Base-by-base conservation (phyloP, 768 basidiomycete species). In the Mycena floridula region DNA sequence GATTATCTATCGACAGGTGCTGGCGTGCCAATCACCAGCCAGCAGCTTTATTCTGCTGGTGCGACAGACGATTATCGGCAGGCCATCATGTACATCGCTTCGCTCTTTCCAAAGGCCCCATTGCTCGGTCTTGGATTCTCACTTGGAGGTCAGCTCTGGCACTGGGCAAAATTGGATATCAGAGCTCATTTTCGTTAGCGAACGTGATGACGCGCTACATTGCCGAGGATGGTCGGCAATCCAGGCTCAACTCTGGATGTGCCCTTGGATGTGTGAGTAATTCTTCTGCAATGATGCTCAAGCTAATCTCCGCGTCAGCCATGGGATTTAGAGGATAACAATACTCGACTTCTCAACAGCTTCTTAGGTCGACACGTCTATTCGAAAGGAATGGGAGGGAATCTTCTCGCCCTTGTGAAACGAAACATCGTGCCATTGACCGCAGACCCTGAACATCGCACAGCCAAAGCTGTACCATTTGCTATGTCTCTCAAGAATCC, bases 121-220 rank as follows among this genome's bases (percentile, higher is more conserved):
- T 66, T 97, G 28, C 64, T 95, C n/a, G 95, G 89, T 9, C 64
- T 95, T 7, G 91, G 93, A 7, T 98, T 95, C 70, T 96, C 92
- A 5, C 77, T 99, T 27, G 95, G 95, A n/a, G n/a, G n/a, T n/a
- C n/a, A n/a, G n/a, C n/a, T n/a, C n/a, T n/a, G n/a, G n/a, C n/a
- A n/a, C n/a, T n/a, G n/a, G n/a, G n/a, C n/a, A n/a, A n/a, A n/a
- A n/a, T n/a, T n/a, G n/a, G n/a, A n/a, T n/a, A n/a, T n/a, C n/a
- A n/a, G n/a, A n/a, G n/a, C n/a, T n/a, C n/a, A n/a, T n/a, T n/a
- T n/a, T n/a, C n/a, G n/a, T n/a, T n/a, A n/a, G n/a, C n/a, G n/a
- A n/a, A n/a, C n/a, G n/a, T n/a, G n/a, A n/a, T n/a, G n/a, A n/a
- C n/a, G n/a, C n/a, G n/a, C n/a, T n/a, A n/a, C n/a, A n/a, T n/a